phyloP scores from a whole-genome alignment of 179 eudicot genomes.

The Silene coronaria region DNA sequence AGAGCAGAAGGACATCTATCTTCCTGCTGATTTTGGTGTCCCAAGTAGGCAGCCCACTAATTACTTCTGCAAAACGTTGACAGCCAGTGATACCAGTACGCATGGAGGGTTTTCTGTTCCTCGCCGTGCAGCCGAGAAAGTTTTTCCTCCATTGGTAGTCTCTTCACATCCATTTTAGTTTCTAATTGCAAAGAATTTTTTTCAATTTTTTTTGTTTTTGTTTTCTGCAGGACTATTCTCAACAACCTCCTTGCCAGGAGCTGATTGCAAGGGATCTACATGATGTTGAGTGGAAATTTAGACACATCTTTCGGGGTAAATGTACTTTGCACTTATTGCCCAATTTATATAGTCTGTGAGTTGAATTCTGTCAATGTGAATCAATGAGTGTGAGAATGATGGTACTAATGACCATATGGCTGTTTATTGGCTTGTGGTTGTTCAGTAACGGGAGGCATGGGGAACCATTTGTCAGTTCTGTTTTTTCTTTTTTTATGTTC shows the following conservation, averaged over 20 bases:
- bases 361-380: conserved; percentile 2
- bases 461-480: conserved; percentile 9
- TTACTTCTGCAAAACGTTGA: conserved; percentile 86
- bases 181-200: neutral
- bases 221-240: conserved; percentile 70
- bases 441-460: neutral
- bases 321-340: conserved; percentile 10
- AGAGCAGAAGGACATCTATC: conserved; percentile 85
- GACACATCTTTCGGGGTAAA: conserved; percentile 91
- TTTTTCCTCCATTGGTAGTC: conserved; percentile 79
- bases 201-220: neutral
- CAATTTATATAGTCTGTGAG: neutral
- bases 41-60: conserved; percentile 89
- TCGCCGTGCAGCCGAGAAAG: conserved; percentile 96
- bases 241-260: conserved; percentile 94
- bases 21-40: conserved; percentile 85
- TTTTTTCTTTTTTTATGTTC: neutral
- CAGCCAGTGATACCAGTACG: conserved; percentile 92
- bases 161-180: conserved; percentile 4
- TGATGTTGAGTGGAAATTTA: conserved; percentile 95
- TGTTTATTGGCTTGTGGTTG: conserved; percentile 2
- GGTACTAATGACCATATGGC: neutral
- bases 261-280: conserved; percentile 97
- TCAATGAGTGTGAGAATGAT: conserved; percentile 10
- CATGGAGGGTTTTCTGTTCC: conserved; percentile 98